Evolutionary conservation across 495 filamentous ascomycete species (phyloP).

Genomic region (Lophiostoma macrostomum): DNA sequence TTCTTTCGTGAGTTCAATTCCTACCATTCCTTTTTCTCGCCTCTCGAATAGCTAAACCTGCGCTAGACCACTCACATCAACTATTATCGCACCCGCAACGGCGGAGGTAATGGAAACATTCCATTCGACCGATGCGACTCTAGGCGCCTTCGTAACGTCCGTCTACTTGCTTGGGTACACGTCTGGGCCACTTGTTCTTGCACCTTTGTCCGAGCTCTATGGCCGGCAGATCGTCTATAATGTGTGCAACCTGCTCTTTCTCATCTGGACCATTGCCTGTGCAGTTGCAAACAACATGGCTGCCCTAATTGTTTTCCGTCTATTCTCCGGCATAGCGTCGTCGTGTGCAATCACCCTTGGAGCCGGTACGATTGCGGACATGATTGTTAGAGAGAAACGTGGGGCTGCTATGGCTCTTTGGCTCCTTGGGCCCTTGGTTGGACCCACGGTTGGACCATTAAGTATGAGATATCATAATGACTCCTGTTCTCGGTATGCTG

Average conservation of each 20-base stretch:
- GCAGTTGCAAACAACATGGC: conserved; percentile 33
- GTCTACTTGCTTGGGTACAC: conserved; percentile 40
- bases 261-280: conserved; percentile 39
- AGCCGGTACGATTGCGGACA: conserved; percentile 36
- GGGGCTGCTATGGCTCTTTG: conserved; percentile 36
- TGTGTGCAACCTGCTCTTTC: conserved; percentile 31
- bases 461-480: too few relatives aligned
- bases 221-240: conserved; percentile 37
- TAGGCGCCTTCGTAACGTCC: conserved; percentile 32
- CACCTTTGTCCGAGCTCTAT: conserved; percentile 36
- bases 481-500: too few relatives aligned
- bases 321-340: conserved; percentile 39
- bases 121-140: conserved; percentile 15
- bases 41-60: background rate
- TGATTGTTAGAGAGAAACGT: conserved; percentile 32
- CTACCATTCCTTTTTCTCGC: background rate
- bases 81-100: conserved; percentile 32
- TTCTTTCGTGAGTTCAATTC: conserved; percentile 38
- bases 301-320: conserved; percentile 36
- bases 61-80: conserved; percentile 21
- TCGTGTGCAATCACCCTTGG: conserved; percentile 36
- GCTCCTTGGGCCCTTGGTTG: conserved; percentile 35
- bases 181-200: conserved; percentile 33
- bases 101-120: conserved; percentile 22
- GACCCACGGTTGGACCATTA: conserved; percentile 36